A percentile compares a stretch with the other conserved stretches of the same genome.
These are phyloP conservation scores for Epichloe elymi DNA, from an alignment of 2,329 filamentous ascomycete species.

Conservation along the genomic window DNA sequence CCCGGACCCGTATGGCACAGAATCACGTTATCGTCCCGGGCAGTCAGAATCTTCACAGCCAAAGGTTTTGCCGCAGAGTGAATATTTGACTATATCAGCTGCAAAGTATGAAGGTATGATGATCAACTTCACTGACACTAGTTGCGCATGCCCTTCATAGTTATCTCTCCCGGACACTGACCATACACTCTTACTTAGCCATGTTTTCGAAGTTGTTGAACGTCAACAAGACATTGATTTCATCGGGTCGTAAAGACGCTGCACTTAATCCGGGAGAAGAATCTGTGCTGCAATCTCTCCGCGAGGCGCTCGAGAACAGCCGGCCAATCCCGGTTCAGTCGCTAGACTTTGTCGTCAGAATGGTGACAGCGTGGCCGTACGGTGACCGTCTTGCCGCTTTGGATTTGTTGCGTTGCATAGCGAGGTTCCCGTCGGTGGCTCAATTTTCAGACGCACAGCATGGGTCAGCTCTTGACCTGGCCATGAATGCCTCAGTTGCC, in stretches of 20 bases:
- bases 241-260: constrained; percentile 57
- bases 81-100: constrained; percentile 64
- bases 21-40: constrained; percentile 66
- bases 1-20: constrained; percentile 65
- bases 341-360: constrained; percentile 53
- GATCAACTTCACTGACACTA: not conserved
- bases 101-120: constrained; percentile 50
- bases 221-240: constrained; percentile 60
- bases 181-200: constrained; percentile 27
- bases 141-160: no score
- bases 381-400: constrained; percentile 70
- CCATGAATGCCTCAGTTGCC: constrained; percentile 26
- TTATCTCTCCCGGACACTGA: not conserved
- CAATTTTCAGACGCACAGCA: constrained; percentile 39
- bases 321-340: constrained; percentile 36
- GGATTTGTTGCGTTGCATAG: constrained; percentile 75
- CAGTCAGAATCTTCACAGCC: constrained; percentile 27
- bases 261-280: constrained; percentile 64
- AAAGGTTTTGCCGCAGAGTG: constrained; percentile 62
- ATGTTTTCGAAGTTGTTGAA: constrained; percentile 67
- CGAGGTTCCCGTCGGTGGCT: constrained; percentile 54
- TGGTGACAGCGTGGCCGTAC: constrained; percentile 69
- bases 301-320: constrained; percentile 47
- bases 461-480: constrained; percentile 46
- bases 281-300: constrained; percentile 45